phyloP scores from a whole-genome alignment of 2,329 filamentous ascomycete species.

The Mycosphaerella sp. region DNA sequence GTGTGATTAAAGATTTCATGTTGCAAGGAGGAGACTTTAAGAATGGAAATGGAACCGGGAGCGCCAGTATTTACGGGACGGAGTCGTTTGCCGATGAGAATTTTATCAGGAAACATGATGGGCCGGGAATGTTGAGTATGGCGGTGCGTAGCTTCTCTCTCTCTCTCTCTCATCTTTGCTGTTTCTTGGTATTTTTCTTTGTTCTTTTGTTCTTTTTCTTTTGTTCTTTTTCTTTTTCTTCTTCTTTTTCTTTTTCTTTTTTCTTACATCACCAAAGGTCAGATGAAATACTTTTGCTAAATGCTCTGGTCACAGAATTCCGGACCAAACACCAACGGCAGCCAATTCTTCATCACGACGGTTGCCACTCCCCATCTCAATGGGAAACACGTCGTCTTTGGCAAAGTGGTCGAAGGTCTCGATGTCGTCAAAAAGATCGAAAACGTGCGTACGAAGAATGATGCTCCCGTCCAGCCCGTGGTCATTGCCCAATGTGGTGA shows the following conservation, averaged over 20 bases:
- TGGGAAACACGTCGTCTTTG: slow-evolving; percentile 92
- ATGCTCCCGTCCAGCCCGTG: slow-evolving; percentile 79
- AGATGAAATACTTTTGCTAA: too few relatives aligned
- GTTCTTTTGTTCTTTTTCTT: too few relatives aligned
- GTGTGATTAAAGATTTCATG: slow-evolving; percentile 96
- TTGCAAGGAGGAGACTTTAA: slow-evolving; percentile 95
- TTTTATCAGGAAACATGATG: slow-evolving; percentile 71
- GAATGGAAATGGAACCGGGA: slow-evolving; percentile 86
- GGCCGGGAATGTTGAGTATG: slow-evolving; percentile 81
- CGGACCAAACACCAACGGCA: slow-evolving; percentile 87
- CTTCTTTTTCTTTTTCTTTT: neutral
- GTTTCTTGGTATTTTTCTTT: too few relatives aligned
- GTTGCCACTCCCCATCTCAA: slow-evolving; percentile 81
- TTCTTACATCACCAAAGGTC: too few relatives aligned
- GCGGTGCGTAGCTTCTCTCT: slow-evolving; percentile 50
- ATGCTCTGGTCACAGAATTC: slow-evolving; percentile 56
- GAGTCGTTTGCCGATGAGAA: slow-evolving; percentile 87
- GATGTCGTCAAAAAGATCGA: slow-evolving; percentile 91
- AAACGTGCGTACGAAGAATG: slow-evolving; percentile 76
- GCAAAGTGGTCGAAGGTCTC: slow-evolving; percentile 81
- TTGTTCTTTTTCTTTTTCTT: neutral
- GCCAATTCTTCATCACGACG: slow-evolving; percentile 96
- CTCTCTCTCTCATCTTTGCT: too few relatives aligned
- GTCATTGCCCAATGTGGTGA: slow-evolving; percentile 83
- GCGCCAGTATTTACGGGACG: slow-evolving; percentile 75